Base-by-base conservation (phyloP, 2,329 filamentous ascomycete genomes). In the Diaporthe nobilis region DNA sequence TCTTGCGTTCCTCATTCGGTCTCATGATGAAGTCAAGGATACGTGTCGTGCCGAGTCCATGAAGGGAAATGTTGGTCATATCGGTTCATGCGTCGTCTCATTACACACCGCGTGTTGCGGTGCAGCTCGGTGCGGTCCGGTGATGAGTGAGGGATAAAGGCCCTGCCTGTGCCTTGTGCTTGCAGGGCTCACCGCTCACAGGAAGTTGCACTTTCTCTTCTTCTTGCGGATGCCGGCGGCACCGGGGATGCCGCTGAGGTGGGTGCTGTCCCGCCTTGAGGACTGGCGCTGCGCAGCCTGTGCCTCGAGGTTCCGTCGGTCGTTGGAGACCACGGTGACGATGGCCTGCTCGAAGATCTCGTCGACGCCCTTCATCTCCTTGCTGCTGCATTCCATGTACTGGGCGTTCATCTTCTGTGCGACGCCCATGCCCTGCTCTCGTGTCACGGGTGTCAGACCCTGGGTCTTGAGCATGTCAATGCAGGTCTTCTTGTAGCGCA, bases 391-490 rank as follows among this genome's bases (percentile, higher is more conserved):
- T 87, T 99, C 97, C 91, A 98, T 96, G 87, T 99, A 99, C 82
- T 93, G 90, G 17, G 97, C 97, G 78, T 93, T 92, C 97, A 99
- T 99, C 87, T 96, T 97, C 82, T 93, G 91, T 74, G 97, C 96
- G 37, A 99, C 96, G 12, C 92, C 90, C 82, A 94, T 91, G 78
- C 96, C 97, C 85, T 99, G 96, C 81, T 98, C 94, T 70, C 92
- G 92, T 1, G 96, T 98, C 67, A 99, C 96, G 7, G 97, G 97
- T 2, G 96, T 98, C 76, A 99, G 90, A 65, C 97, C 97, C 85
- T 99, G 97, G 22, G 96, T 98, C 87, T 98, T 98, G 86, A 99
- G 95, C 84, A 99, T 95, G 84, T 99, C 97, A 85, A 98, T 98
- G 86, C 97, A 98, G 71, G 95, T 96, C 85, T 95, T 94, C 89